A percentile compares a stretch with the other conserved stretches of the same genome.
These are phyloP conservation scores for Tephrocybe rancida DNA, from an alignment of 768 basidiomycete species.

Conservation along the genomic window DNA sequence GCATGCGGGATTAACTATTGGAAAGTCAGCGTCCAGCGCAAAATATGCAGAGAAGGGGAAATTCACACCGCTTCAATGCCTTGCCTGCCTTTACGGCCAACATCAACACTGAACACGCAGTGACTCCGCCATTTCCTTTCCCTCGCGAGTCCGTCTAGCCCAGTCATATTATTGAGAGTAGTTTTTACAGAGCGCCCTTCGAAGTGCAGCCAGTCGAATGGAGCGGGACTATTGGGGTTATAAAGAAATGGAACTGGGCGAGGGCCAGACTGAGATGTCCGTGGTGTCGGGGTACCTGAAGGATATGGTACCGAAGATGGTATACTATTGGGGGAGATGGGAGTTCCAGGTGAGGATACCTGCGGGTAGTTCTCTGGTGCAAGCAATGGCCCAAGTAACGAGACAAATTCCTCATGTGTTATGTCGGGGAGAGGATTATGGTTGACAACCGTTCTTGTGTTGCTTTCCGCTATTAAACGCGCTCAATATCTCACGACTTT, in stretches of 20 bases:
- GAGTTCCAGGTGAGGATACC: conserved; percentile 28
- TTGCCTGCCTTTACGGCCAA: conserved; percentile 72
- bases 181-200: conserved; percentile 82
- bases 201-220: conserved; percentile 87
- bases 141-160: conserved; percentile 78
- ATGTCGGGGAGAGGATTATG: conserved; percentile 88
- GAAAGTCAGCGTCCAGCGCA: conserved; percentile 12
- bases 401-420: conserved; percentile 85
- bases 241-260: conserved; percentile 31
- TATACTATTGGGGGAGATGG: conserved; percentile 28
- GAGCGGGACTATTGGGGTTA: conserved; percentile 66
- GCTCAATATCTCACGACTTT: background rate
- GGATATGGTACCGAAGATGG: conserved; percentile 38
- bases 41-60: conserved; percentile 6
- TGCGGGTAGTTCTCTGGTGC: conserved; percentile 76
- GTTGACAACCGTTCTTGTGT: conserved; percentile 73
- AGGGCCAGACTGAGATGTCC: conserved; percentile 31
- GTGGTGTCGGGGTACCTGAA: conserved; percentile 32
- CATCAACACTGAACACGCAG: conserved; percentile 81
- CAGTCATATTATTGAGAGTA: conserved; percentile 75
- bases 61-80: conserved; percentile 77
- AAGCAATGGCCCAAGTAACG: conserved; percentile 76
- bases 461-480: conserved; percentile 48
- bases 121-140: conserved; percentile 85
- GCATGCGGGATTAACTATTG: conserved; percentile 77